These are phyloP conservation scores for Sextonia rubra DNA, from an alignment of 164 flowering plant species.

Conservation along the genomic window DNA sequence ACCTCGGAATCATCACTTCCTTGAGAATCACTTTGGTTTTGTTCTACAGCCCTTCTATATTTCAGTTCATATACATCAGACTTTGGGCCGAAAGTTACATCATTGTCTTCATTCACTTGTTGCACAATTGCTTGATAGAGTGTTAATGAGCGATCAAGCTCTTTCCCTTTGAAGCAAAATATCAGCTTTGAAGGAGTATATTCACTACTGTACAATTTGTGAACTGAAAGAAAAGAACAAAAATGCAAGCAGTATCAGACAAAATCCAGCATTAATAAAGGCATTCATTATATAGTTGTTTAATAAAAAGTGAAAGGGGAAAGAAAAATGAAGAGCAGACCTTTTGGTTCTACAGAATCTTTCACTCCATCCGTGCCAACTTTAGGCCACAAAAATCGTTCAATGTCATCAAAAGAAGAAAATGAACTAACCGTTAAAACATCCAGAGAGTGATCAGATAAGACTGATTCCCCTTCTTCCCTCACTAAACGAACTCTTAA, in stretches of 20 bases:
- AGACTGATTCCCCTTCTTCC: conserved; percentile 52
- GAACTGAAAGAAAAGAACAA: not conserved
- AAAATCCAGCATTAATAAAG: not conserved
- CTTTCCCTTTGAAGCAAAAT: conserved; percentile 55
- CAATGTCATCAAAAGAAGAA: conserved; percentile 58
- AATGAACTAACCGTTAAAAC: conserved; percentile 69
- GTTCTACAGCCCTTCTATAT: conserved; percentile 37
- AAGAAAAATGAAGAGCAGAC: conserved; percentile 3
- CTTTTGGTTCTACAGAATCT: conserved; percentile 10
- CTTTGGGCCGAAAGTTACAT: conserved; percentile 33
- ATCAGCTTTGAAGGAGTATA: conserved; percentile 31
- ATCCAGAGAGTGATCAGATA: conserved; percentile 41
- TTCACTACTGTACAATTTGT: conserved; percentile 12
- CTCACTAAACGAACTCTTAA: conserved; percentile 60
- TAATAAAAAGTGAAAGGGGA: not conserved
- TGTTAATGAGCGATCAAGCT: conserved; percentile 41
- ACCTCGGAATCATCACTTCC: not conserved
- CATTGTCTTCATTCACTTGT: conserved; percentile 37
- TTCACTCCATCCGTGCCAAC: conserved; percentile 28
- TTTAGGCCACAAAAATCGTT: conserved; percentile 57
- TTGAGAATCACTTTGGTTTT: conserved; percentile 13
- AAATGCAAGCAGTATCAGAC: not conserved
- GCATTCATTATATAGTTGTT: not conserved
- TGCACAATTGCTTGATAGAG: conserved; percentile 74
- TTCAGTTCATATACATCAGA: conserved; percentile 50